Percentiles rank a stretch among this genome's conserved stretches.
Conservation (phyloP, 768 basidiomycete genomes). For the Serendipita sp. region DNA sequence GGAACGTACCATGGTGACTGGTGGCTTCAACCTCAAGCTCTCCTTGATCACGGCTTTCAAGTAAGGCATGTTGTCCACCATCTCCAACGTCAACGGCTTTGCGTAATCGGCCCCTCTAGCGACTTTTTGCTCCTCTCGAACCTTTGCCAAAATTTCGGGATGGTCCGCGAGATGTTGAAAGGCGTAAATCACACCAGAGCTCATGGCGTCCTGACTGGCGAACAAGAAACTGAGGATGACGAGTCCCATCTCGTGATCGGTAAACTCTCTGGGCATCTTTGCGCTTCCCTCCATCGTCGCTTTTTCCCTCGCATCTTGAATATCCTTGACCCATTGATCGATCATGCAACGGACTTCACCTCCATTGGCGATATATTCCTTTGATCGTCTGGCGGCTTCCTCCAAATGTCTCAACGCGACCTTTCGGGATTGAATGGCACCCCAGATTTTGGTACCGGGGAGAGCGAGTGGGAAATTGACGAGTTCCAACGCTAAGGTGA, state of each 20-base stretch:
- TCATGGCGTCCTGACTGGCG: slow-evolving; percentile 96
- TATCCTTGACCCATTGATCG: slow-evolving; percentile 75
- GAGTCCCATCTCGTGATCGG: slow-evolving; percentile 90
- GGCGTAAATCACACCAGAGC: slow-evolving; percentile 83
- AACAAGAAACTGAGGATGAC: slow-evolving; percentile 94
- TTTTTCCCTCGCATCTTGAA: slow-evolving; percentile 50
- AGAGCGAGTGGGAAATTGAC: slow-evolving; percentile 96
- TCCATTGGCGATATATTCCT: slow-evolving; percentile 65
- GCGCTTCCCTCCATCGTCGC: background rate
- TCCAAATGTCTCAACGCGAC: slow-evolving; percentile 64
- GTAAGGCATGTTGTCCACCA: slow-evolving; percentile 86
- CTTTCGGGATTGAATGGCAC: slow-evolving; percentile 83
- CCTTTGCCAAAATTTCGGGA: slow-evolving; percentile 74
- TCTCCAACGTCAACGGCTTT: slow-evolving; percentile 65
- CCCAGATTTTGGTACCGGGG: slow-evolving; percentile 93
- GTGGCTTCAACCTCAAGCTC: slow-evolving; percentile 77
- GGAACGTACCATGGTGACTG: slow-evolving; percentile 76
- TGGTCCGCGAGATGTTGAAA: slow-evolving; percentile 94
- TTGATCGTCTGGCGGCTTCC: slow-evolving; percentile 62
- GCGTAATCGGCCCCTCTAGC: slow-evolving; percentile 66
- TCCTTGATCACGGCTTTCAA: slow-evolving; percentile 87
- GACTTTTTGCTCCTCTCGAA: slow-evolving; percentile 77
- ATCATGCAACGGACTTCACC: slow-evolving; percentile 76
- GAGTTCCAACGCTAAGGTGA: slow-evolving; percentile 87
- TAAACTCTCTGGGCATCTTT: slow-evolving; percentile 62